Percentiles rank a stretch among this genome's conserved stretches.
These are phyloP conservation scores for Rhizopus microsporus DNA, from an alignment of 371 early-diverging fungal species.

Conservation along the genomic window DNA sequence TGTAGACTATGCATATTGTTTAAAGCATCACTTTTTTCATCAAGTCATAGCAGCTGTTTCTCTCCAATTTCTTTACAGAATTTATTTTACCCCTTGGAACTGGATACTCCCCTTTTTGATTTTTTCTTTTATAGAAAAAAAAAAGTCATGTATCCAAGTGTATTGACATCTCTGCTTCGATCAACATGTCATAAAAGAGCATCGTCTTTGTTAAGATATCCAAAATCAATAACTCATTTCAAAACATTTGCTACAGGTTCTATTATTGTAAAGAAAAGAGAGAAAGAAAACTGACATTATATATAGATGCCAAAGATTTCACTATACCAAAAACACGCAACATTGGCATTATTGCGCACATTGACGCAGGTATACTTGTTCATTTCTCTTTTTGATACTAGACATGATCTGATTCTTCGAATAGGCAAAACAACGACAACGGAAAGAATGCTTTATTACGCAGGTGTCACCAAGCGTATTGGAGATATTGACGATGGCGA, in stretches of 20 bases:
- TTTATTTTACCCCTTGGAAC: neutral
- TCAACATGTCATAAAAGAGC: neutral
- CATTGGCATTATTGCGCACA: constrained; percentile 96
- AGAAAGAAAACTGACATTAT: neutral
- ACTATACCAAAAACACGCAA: constrained; percentile 77
- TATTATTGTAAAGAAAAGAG: neutral
- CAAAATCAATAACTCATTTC: constrained; percentile 6
- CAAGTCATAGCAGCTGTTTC: neutral
- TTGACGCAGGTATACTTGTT: constrained; percentile 79
- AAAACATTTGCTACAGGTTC: constrained; percentile 21
- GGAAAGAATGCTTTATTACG: constrained; percentile 95
- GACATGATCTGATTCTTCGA: neutral
- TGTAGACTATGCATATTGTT: no score
- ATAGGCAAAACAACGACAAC: constrained; percentile 94
- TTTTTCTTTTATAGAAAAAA: constrained; percentile 2
- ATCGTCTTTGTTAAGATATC: neutral
- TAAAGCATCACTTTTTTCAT: no score
- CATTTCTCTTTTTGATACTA: neutral
- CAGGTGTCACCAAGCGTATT: constrained; percentile 85
- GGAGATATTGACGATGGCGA: constrained; percentile 92
- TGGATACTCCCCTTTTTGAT: constrained; percentile 5
- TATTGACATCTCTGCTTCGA: neutral
- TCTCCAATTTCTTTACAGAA: neutral
- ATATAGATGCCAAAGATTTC: constrained; percentile 46
- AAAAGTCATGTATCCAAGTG: neutral